phyloP scores from a whole-genome alignment of 208 protist species.

The Crithidia thermophila region DNA sequence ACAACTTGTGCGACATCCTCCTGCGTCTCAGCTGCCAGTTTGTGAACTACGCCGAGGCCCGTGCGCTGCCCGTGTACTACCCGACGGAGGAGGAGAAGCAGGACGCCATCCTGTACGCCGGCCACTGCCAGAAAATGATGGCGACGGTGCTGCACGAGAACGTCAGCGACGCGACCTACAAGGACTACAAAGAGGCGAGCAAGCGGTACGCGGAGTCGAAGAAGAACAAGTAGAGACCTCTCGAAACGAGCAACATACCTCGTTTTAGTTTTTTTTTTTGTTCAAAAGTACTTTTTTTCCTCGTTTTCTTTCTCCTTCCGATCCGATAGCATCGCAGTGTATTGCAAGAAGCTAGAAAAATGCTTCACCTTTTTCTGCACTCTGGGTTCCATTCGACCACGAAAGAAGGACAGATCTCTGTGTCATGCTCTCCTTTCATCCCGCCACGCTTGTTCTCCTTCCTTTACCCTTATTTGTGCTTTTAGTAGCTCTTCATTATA shows the following conservation, averaged over 20 bases:
- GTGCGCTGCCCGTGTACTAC: constrained; percentile 83
- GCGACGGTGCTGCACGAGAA: constrained; percentile 60
- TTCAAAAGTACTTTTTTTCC: too few relatives aligned
- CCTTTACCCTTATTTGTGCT: constrained; percentile 16
- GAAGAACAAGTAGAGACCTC: constrained; percentile 24
- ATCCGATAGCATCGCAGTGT: too few relatives aligned
- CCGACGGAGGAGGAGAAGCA: constrained; percentile 83
- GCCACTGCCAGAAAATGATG: constrained; percentile 89
- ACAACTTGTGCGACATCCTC: constrained; percentile 63
- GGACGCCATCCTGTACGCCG: constrained; percentile 73
- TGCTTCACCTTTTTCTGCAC: too few relatives aligned
- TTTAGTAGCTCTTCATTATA: background rate
- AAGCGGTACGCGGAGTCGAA: constrained; percentile 21
- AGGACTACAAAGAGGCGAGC: constrained; percentile 57
- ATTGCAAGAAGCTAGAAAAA: too few relatives aligned
- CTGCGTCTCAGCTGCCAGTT: constrained; percentile 84
- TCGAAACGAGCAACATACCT: background rate
- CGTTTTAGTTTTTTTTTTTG: too few relatives aligned
- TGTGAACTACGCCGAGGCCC: constrained; percentile 79
- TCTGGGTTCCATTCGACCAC: too few relatives aligned
- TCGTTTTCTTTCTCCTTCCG: too few relatives aligned
- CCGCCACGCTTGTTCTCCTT: background rate
- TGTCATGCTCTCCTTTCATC: background rate
- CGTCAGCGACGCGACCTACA: constrained; percentile 67
- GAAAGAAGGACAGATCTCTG: too few relatives aligned